Conservation (phyloP, 2,329 filamentous ascomycete genomes). For the Hypoxylon sp. region DNA sequence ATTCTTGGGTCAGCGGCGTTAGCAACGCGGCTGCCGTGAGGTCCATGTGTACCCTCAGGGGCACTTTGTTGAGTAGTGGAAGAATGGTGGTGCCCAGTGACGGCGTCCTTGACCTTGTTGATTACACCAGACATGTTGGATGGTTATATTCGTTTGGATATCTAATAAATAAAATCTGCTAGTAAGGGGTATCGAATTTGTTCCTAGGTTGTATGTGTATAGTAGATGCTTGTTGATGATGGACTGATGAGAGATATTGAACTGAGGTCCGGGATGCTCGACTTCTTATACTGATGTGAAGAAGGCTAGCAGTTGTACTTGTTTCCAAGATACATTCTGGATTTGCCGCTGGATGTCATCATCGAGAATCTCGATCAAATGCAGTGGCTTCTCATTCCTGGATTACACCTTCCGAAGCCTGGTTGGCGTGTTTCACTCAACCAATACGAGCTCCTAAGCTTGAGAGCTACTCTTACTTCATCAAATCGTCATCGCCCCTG, state of each 20-base stretch:
- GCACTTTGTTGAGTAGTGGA: slow-evolving; percentile 44
- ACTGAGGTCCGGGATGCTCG: slow-evolving; percentile 6
- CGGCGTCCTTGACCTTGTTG: slow-evolving; percentile 72
- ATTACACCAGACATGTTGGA: slow-evolving; percentile 69
- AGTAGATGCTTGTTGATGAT: slow-evolving; percentile 15
- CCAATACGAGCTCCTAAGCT: slow-evolving; percentile 20
- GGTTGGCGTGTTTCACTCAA: slow-evolving; percentile 27
- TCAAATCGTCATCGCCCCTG: slow-evolving; percentile 42
- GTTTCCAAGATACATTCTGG: slow-evolving; percentile 20
- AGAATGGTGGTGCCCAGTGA: slow-evolving; percentile 61
- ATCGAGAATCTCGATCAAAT: slow-evolving; percentile 43
- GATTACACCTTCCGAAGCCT: slow-evolving; percentile 29
- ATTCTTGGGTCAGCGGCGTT: slow-evolving; percentile 55
- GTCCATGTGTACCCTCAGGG: slow-evolving; percentile 54
- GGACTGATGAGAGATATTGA: background rate
- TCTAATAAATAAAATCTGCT: background rate
- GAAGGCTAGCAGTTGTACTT: slow-evolving; percentile 2
- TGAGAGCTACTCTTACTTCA: slow-evolving; percentile 43
- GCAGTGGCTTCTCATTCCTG: slow-evolving; percentile 9
- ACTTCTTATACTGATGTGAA: slow-evolving; percentile 34
- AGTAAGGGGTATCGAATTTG: slow-evolving; percentile 25
- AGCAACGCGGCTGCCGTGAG: slow-evolving; percentile 48
- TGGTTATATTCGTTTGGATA: slow-evolving; percentile 27
- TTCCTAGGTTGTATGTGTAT: slow-evolving; percentile 21
- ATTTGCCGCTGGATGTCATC: slow-evolving; percentile 38